phyloP scores from a whole-genome alignment of 768 basidiomycete genomes.

The Macrolepiota albuminosa region DNA sequence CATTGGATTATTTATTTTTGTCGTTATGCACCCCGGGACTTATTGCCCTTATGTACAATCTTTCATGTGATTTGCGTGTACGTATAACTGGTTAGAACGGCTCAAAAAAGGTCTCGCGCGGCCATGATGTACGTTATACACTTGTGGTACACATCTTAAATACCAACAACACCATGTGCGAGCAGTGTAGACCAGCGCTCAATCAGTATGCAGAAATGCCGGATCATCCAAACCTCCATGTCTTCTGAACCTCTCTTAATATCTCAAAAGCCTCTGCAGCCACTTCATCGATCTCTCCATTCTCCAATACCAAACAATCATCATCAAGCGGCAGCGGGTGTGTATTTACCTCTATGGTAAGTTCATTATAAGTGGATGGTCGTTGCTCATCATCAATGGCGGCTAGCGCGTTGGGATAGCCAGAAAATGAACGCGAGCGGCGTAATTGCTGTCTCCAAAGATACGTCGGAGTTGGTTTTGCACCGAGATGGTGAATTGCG shows the following conservation, averaged over 20 bases:
- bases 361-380: not conserved
- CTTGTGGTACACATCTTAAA: too few species aligned
- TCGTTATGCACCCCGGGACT: too few species aligned
- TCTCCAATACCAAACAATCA: not conserved
- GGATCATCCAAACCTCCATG: slow-evolving; percentile 1
- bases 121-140: too few species aligned
- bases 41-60: too few species aligned
- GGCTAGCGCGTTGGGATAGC: not conserved
- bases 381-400: not conserved
- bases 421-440: not conserved
- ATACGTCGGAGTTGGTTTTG: too few species aligned
- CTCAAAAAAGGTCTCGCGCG: too few species aligned
- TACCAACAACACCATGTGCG: too few species aligned
- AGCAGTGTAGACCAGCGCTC: not conserved
- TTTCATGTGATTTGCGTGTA: too few species aligned
- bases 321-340: not conserved
- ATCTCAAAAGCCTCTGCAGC: not conserved
- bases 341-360: not conserved
- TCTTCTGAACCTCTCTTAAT: not conserved
- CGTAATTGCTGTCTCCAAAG: not conserved
- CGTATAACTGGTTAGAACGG: too few species aligned
- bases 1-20: too few species aligned
- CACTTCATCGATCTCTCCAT: not conserved
- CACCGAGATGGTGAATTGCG: not conserved
- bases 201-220: not conserved